Percentiles rank a stretch among this genome's conserved stretches.
These are phyloP conservation scores for Candida silvatica DNA, from an alignment of 805 yeast species.

Conservation along the genomic window DNA sequence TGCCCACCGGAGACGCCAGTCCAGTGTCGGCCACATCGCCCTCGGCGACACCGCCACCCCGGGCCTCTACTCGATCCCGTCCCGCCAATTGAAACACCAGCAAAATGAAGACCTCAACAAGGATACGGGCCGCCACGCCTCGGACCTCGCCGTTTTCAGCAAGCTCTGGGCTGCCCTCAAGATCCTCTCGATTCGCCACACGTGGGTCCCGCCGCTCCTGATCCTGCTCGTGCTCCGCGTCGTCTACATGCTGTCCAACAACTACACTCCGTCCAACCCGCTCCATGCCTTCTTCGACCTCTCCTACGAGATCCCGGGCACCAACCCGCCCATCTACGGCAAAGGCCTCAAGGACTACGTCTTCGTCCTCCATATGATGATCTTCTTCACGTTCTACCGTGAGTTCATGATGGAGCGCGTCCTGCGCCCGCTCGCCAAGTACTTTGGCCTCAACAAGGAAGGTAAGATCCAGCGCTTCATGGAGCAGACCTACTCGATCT, in stretches of 20 bases:
- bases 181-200: conserved; percentile 49
- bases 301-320: conserved; percentile 53
- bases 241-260: conserved; percentile 46
- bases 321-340: conserved; percentile 57
- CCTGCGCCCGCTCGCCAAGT: conserved; percentile 61
- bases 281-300: conserved; percentile 55
- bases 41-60: conserved; percentile 69
- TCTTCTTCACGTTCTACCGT: conserved; percentile 83
- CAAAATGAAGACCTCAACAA: conserved; percentile 23
- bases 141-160: conserved; percentile 44
- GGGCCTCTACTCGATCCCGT: conserved; percentile 58
- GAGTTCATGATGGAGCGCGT: conserved; percentile 85
- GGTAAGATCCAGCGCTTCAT: conserved; percentile 70
- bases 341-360: conserved; percentile 80
- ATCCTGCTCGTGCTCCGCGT: conserved; percentile 32
- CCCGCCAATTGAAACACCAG: conserved; percentile 29
- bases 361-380: conserved; percentile 72
- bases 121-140: conserved; percentile 14
- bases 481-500: conserved; percentile 84
- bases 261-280: conserved; percentile 50
- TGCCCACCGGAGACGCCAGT: conserved; percentile 21
- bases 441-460: conserved; percentile 40
- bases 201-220: conserved; percentile 67
- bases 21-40: conserved; percentile 68
- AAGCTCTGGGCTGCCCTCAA: conserved; percentile 51